Conservation (phyloP, 768 basidiomycete species). For the Suillus brevipes region DNA sequence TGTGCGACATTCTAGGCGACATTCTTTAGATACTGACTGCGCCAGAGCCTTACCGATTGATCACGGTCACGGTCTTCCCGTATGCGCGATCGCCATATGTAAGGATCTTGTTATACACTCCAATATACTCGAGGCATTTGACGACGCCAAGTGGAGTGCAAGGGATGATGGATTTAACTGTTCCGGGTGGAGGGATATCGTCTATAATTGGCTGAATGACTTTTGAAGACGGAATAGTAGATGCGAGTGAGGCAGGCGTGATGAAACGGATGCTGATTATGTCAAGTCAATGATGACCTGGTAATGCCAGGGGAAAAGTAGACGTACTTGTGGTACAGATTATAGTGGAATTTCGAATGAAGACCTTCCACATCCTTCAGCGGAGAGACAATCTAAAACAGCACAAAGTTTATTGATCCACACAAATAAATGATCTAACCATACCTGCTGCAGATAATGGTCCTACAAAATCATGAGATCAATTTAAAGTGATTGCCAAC, state of each 20-base stretch:
- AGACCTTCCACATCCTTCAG: conserved; percentile 98
- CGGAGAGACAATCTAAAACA: conserved; percentile 80
- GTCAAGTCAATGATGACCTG: not conserved
- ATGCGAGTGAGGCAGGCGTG: conserved; percentile 67
- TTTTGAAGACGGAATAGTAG: conserved; percentile 39
- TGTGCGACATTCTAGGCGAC: conserved; percentile 28
- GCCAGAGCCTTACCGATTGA: conserved; percentile 69
- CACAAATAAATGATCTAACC: conserved; percentile 9
- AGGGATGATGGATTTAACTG: conserved; percentile 94
- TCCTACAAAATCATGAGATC: conserved; percentile 51
- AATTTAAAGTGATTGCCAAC: conserved; percentile 5
- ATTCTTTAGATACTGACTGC: not conserved
- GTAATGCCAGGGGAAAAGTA: not conserved
- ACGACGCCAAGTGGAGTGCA: conserved; percentile 98
- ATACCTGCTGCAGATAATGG: conserved; percentile 93
- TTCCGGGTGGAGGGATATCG: conserved; percentile 76
- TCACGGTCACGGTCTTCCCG: conserved; percentile 89
- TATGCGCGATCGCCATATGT: conserved; percentile 95
- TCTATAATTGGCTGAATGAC: conserved; percentile 36
- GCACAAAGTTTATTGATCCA: conserved; percentile 6
- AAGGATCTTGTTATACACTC: conserved; percentile 91
- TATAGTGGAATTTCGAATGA: conserved; percentile 94
- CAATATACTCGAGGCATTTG: conserved; percentile 87
- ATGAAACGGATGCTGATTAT: conserved; percentile 79
- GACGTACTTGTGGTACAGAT: conserved; percentile 89